Conservation (phyloP, 306 rosid genomes). For the Rosa persica region DNA sequence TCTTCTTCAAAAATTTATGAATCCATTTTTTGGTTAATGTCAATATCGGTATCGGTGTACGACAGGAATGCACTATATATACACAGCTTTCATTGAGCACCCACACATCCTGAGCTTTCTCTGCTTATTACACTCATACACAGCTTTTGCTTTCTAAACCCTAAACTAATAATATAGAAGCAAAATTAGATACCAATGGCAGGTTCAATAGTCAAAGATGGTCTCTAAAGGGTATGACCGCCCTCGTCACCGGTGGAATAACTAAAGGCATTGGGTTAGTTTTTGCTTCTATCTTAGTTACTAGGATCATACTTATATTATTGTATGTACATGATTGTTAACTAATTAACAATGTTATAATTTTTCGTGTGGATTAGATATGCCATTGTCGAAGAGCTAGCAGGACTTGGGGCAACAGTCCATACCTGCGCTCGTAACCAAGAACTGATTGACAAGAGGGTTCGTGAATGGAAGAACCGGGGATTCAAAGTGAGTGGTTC, state of each 20-base stretch:
- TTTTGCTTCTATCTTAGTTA: not conserved
- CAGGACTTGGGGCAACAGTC: slow-evolving; percentile 41
- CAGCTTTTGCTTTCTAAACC: not conserved
- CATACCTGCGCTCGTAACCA: slow-evolving; percentile 45
- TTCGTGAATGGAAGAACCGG: slow-evolving; percentile 38
- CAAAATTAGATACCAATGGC: not conserved
- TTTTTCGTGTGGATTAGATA: slow-evolving; percentile 10
- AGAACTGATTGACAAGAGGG: slow-evolving; percentile 24
- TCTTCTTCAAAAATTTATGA: not conserved
- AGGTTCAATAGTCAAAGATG: slow-evolving; percentile 32
- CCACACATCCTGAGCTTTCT: not conserved
- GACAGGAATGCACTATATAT: not conserved
- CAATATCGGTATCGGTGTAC: not conserved
- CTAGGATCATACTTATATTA: not conserved
- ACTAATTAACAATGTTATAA: not conserved
- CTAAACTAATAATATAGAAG: not conserved
- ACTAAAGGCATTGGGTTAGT: slow-evolving; percentile 41
- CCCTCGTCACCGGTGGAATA: slow-evolving; percentile 56
- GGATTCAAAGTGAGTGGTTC: slow-evolving; percentile 44
- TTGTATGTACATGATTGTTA: not conserved
- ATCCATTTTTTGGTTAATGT: not conserved
- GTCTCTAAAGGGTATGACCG: slow-evolving; percentile 51
- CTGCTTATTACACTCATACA: not conserved
- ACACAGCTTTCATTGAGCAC: not conserved
- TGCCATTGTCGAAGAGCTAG: slow-evolving; percentile 51